These are phyloP conservation scores for Globisporangium mamillatum DNA, from an alignment of 352 stramenopile genomes.

Conservation along the genomic window DNA sequence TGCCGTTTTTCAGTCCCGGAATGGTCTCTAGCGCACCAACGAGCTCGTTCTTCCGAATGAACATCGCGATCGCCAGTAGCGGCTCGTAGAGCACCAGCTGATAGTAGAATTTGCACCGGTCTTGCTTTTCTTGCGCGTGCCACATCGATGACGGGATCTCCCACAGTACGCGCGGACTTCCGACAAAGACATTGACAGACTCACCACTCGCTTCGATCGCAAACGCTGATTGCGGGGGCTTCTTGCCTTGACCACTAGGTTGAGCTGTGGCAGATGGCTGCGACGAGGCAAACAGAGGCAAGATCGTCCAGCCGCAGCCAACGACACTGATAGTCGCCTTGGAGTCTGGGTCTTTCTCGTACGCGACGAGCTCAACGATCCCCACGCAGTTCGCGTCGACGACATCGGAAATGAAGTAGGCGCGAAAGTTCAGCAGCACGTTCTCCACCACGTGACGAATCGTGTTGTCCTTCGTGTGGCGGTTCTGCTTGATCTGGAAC, in stretches of 20 bases:
- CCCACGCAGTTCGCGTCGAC: constrained; percentile 89
- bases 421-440: constrained; percentile 57
- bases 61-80: constrained; percentile 45
- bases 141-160: constrained; percentile 53
- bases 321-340: constrained; percentile 66
- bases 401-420: constrained; percentile 85
- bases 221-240: constrained; percentile 27
- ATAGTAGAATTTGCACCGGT: constrained; percentile 67
- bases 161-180: constrained; percentile 68
- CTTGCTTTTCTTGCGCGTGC: constrained; percentile 51
- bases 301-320: constrained; percentile 91
- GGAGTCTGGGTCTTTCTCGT: constrained; percentile 79
- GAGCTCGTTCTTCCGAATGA: constrained; percentile 87
- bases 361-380: constrained; percentile 92
- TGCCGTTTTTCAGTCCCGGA: constrained; percentile 66
- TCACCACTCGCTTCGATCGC: constrained; percentile 36
- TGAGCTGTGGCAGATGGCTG: constrained; percentile 6
- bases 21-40: constrained; percentile 77
- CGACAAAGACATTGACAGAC: constrained; percentile 64
- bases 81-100: constrained; percentile 60
- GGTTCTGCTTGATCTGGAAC: constrained; percentile 48
- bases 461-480: constrained; percentile 38
- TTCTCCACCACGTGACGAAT: constrained; percentile 54
- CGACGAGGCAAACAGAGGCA: constrained; percentile 80
- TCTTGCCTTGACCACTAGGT: constrained; percentile 17